A percentile compares a stretch with the other conserved stretches of the same genome.
These are phyloP conservation scores for Trametes coccinea DNA, from an alignment of 768 basidiomycete genomes.

Conservation along the genomic window DNA sequence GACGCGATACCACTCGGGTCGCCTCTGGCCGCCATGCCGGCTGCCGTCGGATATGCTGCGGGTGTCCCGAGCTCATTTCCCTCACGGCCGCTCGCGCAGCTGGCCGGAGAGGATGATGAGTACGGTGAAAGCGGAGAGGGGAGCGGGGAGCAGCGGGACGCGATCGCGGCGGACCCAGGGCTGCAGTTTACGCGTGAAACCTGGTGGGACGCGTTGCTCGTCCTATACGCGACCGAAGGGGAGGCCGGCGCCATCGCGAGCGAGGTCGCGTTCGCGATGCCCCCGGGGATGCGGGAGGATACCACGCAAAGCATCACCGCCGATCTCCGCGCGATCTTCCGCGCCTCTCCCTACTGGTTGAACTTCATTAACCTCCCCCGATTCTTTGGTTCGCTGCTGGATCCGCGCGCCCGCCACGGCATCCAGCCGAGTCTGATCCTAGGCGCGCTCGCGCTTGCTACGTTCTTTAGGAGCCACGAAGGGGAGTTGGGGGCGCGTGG, in stretches of 20 bases:
- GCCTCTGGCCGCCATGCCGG: constrained; percentile 10
- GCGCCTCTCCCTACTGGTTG: constrained; percentile 67
- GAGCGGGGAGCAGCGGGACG: background rate
- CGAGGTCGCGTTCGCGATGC: constrained; percentile 20
- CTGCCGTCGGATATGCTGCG: constrained; percentile 9
- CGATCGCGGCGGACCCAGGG: constrained; percentile 51
- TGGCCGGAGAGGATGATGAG: background rate
- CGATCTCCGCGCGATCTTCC: constrained; percentile 67
- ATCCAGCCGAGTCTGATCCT: constrained; percentile 72
- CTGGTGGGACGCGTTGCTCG: constrained; percentile 77
- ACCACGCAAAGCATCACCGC: constrained; percentile 47
- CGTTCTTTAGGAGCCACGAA: constrained; percentile 71
- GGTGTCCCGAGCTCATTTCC: constrained; percentile 3
- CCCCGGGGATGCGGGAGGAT: constrained; percentile 42
- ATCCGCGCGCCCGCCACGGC: constrained; percentile 50
- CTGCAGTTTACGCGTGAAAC: constrained; percentile 67
- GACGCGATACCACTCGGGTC: constrained; percentile 20
- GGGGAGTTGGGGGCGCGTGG: constrained; percentile 48
- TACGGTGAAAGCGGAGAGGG: constrained; percentile 6
- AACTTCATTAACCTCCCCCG: constrained; percentile 72
- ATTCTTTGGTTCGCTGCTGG: constrained; percentile 60
- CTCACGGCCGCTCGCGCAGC: background rate
- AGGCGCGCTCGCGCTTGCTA: constrained; percentile 63
- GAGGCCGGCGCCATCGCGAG: background rate
- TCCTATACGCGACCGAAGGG: constrained; percentile 43